phyloP scores from a whole-genome alignment of 371 early-diverging fungal species.

The Apophysomyces ossiformis region DNA sequence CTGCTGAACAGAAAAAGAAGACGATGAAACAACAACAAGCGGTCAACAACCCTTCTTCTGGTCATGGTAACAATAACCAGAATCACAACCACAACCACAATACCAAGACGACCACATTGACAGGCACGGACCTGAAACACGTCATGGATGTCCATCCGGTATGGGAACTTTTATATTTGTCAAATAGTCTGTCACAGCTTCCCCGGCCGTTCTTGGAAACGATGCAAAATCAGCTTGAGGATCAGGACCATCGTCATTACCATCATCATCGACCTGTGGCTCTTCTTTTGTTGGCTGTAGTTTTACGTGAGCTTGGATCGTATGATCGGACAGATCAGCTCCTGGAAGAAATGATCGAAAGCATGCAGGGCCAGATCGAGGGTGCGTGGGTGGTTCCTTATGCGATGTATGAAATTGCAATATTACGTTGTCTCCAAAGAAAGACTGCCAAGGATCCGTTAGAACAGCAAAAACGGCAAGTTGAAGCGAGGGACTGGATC shows the following conservation, averaged over 20 bases:
- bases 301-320: constrained; percentile 40
- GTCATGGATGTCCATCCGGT: constrained; percentile 26
- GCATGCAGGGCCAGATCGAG: constrained; percentile 18
- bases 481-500: constrained; percentile 31
- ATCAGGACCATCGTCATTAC: constrained; percentile 11
- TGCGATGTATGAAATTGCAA: constrained; percentile 37
- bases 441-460: background rate
- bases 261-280: constrained; percentile 14
- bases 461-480: constrained; percentile 5
- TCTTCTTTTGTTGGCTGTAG: constrained; percentile 41
- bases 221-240: background rate
- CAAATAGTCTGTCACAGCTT: constrained; percentile 27
- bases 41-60: background rate
- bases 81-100: background rate
- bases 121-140: constrained; percentile 8
- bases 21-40: no score
- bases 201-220: background rate
- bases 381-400: constrained; percentile 39
- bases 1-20: background rate
- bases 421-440: constrained; percentile 26
- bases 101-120: background rate
- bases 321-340: constrained; percentile 31
- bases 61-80: background rate
- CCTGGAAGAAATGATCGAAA: constrained; percentile 20
- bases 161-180: constrained; percentile 44